A percentile compares a stretch with the other conserved stretches of the same genome.
These are phyloP conservation scores for Lanzia echinophila DNA, from an alignment of 2,329 filamentous ascomycete genomes.

Conservation along the genomic window DNA sequence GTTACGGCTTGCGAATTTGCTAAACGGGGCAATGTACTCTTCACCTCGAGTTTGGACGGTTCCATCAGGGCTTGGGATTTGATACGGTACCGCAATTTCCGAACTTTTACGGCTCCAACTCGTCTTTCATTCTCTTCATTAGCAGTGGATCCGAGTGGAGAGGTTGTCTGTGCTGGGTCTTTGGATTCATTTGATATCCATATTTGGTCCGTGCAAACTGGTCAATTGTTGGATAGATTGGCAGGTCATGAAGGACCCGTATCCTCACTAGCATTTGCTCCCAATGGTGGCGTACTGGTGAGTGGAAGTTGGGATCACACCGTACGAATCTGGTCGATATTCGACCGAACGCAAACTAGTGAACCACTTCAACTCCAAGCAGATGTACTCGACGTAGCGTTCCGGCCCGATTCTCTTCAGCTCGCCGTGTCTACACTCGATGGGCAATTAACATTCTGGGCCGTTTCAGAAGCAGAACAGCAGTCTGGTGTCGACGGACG, in stretches of 20 bases:
- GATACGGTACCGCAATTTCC: constrained; percentile 91
- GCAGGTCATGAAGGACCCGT: constrained; percentile 93
- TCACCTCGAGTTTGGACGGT: constrained; percentile 90
- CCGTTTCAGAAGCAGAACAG: constrained; percentile 79
- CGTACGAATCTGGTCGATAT: constrained; percentile 93
- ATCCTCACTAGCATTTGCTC: constrained; percentile 79
- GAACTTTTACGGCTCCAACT: constrained; percentile 91
- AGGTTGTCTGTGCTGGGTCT: constrained; percentile 91
- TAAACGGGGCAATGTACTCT: constrained; percentile 90
- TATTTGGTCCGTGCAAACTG: constrained; percentile 97
- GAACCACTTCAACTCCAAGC: constrained; percentile 89
- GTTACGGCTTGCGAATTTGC: constrained; percentile 94
- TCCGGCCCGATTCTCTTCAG: constrained; percentile 86
- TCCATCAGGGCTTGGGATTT: constrained; percentile 95
- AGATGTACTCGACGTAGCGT: constrained; percentile 79
- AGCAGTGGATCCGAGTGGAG: constrained; percentile 93
- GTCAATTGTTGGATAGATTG: constrained; percentile 84
- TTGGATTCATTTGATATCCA: constrained; percentile 96
- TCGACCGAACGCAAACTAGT: constrained; percentile 86
- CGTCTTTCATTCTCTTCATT: constrained; percentile 88
- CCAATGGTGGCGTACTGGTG: constrained; percentile 74
- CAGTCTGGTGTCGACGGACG: constrained; percentile 81
- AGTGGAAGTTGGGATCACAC: constrained; percentile 97
- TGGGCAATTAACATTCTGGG: constrained; percentile 94
- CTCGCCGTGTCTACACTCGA: constrained; percentile 89